Base-by-base conservation (phyloP, 768 basidiomycete genomes). In the Lactarius sp. region DNA sequence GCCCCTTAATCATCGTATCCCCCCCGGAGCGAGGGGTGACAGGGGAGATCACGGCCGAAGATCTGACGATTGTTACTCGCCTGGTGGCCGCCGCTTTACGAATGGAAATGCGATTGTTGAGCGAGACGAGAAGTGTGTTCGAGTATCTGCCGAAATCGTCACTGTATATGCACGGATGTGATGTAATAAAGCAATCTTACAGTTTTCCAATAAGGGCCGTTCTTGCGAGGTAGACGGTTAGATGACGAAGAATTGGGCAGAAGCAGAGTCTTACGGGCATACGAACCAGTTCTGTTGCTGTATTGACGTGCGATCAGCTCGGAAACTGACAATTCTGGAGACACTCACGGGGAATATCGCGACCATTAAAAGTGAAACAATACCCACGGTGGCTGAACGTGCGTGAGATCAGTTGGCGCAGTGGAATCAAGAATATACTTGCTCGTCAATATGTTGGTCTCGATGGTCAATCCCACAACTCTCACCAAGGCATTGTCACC, bases 61-160 rank as follows among this genome's bases (percentile, higher is more conserved):
- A 13, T 33, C 18, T 27, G 27, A 27, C 9, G 41, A 22, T n/a
- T 33, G 10, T 13, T 2, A 27, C 22, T 22, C 27, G 31, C 4
- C 1, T 18, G 16, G 27, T 7, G 13, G 3, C 41, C 31, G 50
- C 27, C 3, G 6, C 14, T n/a, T 52, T 49, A 10, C 55, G 61
- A 20, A 62, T 44, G 16, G 39, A 58, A 44, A 63, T 53, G 27
- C 62, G 62, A 22, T 63, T 63, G 12, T 63, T 63, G 20, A 63
- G 56, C 10, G 62, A 58, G 22, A 59, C 56, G 2, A 63, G 44
- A 8, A 59, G 36, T 34, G 62, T 59, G 14, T 63, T 63, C 6
- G 62, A 59, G 51, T 63, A 63, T 31, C 62, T 63, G 7, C 14
- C 27, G 27, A 27, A 27, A 16, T 27, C 37, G n/a, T 22, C 8